Base-by-base conservation (phyloP, 1,139 yeast genomes). In the Taiozyma sp. region DNA sequence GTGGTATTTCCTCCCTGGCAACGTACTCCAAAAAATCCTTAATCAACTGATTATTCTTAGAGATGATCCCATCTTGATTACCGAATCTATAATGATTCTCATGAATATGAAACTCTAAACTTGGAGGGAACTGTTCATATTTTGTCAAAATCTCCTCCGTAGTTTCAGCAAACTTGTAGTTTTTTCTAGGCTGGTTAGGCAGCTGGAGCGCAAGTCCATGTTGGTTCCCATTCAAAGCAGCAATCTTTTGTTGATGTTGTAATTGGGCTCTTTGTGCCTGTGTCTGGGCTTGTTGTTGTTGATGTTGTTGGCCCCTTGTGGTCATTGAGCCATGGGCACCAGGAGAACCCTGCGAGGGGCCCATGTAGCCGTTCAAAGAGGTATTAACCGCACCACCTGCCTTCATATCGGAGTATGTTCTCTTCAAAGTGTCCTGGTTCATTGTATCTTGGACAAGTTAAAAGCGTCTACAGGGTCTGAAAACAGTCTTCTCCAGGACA, bases 41-140 rank as follows among this genome's bases (percentile, higher is more conserved):
- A 50, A 88, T 80, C 68, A 88, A 79, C n/a, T 90, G 87, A 52
- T 88, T 86, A 60, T 79, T 79, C 62, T 87, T 86, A 24, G 96
- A 95, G 47, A 93, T 81, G 16, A 88, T 81, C 45, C 88, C 84
- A 47, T 95, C 95, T 62, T 83, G 87, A 53, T 56, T 59, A 1
- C 68, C 68, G 54, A 65, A 65, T 54, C 95, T 77, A 65, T 83
- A 93, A 67, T 91, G 96, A 47, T 88, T 88, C 59, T 88, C 95
- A 67, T 87, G 91, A 40, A 93, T 89, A 62, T 93, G 97, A 59
- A 93, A 82, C 55, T 85, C 95, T 53, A 93, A 68, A 44, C 96
- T 87, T 11, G 97, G 88, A 7, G 95, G 88, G 56, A 80, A 81
- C 53, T 82, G 81, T 54, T 85, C 83, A 64, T 84, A 90, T 64